phyloP scores from a whole-genome alignment of 169 alveolate species.

The Plasmodium berghei region DNA sequence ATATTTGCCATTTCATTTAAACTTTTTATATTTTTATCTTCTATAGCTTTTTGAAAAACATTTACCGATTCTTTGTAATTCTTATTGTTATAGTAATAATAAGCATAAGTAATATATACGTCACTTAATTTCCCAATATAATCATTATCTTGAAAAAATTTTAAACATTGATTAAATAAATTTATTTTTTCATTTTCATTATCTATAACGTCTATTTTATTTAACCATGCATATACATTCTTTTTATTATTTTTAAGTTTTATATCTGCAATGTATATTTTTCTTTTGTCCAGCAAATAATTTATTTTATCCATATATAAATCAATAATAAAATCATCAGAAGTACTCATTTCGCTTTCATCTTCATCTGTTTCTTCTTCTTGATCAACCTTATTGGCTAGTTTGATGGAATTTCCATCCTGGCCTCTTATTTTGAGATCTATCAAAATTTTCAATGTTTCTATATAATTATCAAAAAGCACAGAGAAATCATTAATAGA shows the following conservation, averaged over 20 bases:
- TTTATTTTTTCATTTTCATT: slow-evolving; percentile 30
- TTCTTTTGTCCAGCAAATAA: slow-evolving; percentile 40
- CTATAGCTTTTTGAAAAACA: slow-evolving; percentile 25
- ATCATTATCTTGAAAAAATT: slow-evolving; percentile 29
- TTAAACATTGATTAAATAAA: slow-evolving; percentile 34
- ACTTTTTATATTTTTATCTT: slow-evolving; percentile 19
- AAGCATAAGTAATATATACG: slow-evolving; percentile 62
- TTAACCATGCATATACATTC: slow-evolving; percentile 61
- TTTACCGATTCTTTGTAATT: slow-evolving; percentile 26
- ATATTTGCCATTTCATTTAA: slow-evolving; percentile 43
- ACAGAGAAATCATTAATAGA: slow-evolving; percentile 51
- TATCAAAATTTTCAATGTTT: slow-evolving; percentile 46
- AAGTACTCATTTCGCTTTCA: neutral
- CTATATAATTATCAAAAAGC: slow-evolving; percentile 62
- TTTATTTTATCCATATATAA: slow-evolving; percentile 73
- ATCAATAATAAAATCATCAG: slow-evolving; percentile 20
- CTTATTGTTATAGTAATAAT: slow-evolving; percentile 31
- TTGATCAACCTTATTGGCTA: neutral
- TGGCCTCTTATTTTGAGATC: slow-evolving; percentile 29
- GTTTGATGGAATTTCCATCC: neutral
- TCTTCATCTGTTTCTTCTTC: neutral
- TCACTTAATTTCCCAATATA: slow-evolving; percentile 59
- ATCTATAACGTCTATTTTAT: slow-evolving; percentile 42
- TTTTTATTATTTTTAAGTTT: slow-evolving; percentile 61
- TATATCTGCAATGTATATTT: slow-evolving; percentile 59